phyloP scores from a whole-genome alignment of 495 filamentous ascomycete species.

The Saxispiralis lemnorum region DNA sequence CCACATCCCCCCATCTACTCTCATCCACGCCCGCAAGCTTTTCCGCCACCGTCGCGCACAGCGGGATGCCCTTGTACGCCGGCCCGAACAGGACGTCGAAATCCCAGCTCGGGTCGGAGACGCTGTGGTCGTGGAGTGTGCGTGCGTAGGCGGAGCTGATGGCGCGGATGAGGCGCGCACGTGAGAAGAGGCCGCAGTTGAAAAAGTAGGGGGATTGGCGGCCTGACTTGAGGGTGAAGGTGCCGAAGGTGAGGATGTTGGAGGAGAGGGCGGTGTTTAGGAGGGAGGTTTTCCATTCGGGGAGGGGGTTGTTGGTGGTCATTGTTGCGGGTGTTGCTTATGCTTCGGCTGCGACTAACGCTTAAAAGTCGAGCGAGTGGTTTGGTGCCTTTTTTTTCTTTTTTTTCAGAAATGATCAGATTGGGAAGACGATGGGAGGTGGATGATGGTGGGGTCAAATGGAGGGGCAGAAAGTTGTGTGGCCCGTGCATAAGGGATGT shows the following conservation, averaged over 20 bases:
- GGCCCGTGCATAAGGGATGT: no score
- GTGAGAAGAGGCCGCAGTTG: conserved; percentile 78
- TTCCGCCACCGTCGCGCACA: conserved; percentile 54
- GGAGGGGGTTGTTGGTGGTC: conserved; percentile 8
- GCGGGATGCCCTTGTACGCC: conserved; percentile 88
- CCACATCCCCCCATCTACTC: conserved; percentile 35
- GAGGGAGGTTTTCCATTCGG: conserved; percentile 43
- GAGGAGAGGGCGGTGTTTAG: conserved; percentile 52
- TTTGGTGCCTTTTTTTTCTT: no score
- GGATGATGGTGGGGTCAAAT: no score
- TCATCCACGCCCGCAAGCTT: conserved; percentile 48
- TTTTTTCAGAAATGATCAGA: no score
- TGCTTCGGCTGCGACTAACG: no score
- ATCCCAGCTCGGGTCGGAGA: conserved; percentile 25
- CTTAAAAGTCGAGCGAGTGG: no score
- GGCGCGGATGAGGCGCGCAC: conserved; percentile 50
- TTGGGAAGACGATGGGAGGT: no score
- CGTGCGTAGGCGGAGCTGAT: conserved; percentile 66
- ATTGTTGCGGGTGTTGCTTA: no score
- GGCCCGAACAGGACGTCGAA: conserved; percentile 69
- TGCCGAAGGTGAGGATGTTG: conserved; percentile 72
- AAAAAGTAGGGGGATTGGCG: conserved; percentile 97
- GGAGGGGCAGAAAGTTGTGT: no score
- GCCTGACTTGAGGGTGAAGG: conserved; percentile 76
- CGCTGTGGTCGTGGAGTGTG: conserved; percentile 35